Evolutionary conservation across 2,329 filamentous ascomycete species (phyloP).

Genomic region (Fusarium paranaense): DNA sequence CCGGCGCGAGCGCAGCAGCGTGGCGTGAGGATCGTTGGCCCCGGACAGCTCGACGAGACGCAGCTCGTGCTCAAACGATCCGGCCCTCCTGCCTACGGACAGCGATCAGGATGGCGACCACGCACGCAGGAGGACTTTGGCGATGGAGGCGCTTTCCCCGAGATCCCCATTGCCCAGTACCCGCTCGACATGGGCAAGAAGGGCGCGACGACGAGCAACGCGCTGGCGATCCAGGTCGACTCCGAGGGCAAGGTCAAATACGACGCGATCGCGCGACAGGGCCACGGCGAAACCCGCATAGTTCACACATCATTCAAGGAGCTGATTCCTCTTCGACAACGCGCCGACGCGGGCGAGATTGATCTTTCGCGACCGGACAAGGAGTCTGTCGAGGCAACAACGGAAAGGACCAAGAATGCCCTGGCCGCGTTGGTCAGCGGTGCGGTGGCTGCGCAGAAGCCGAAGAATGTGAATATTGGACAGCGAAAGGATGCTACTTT

Average conservation of each 20-base stretch:
- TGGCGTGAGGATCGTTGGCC: conserved; percentile 84
- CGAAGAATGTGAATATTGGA: conserved; percentile 91
- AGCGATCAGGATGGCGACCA: conserved; percentile 90
- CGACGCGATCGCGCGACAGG: conserved; percentile 91
- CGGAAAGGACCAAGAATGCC: conserved; percentile 89
- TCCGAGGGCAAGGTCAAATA: conserved; percentile 94
- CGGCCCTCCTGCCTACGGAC: conserved; percentile 89
- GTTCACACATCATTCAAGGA: conserved; percentile 98
- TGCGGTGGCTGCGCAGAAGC: conserved; percentile 91
- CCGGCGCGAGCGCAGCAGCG: conserved; percentile 77
- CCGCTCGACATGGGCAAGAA: conserved; percentile 95
- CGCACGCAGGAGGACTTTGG: conserved; percentile 91
- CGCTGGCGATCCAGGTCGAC: conserved; percentile 92
- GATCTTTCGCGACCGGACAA: conserved; percentile 85
- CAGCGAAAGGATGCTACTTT: conserved; percentile 87
- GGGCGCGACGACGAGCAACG: conserved; percentile 78
- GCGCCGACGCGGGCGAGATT: conserved; percentile 92
- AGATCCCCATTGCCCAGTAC: conserved; percentile 94
- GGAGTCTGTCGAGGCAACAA: conserved; percentile 85
- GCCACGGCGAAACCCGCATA: conserved; percentile 84
- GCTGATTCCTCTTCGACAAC: conserved; percentile 91
- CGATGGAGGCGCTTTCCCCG: conserved; percentile 95
- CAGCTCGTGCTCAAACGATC: conserved; percentile 86
- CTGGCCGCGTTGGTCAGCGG: conserved; percentile 85
- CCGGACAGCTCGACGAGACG: conserved; percentile 83